These are phyloP conservation scores for Cadophora gregata DNA, from an alignment of 2,329 filamentous ascomycete genomes.

Conservation along the genomic window DNA sequence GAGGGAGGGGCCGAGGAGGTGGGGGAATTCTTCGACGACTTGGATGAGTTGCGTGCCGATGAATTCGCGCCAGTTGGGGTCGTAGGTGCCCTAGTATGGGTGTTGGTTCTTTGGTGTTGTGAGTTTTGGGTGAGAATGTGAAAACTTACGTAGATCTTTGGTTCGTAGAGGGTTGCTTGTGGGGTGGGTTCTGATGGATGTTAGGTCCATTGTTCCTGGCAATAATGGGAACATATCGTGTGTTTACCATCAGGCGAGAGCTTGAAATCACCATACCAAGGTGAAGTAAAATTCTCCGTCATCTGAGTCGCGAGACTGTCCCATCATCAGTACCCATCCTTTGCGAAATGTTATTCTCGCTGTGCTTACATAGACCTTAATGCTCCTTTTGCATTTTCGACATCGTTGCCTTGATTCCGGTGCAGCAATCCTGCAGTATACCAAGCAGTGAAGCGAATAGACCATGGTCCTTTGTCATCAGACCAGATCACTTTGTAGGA, in stretches of 20 bases:
- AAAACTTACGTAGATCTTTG: constrained; percentile 44
- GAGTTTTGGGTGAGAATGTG: too few relatives aligned
- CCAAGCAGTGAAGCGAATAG: constrained; percentile 57
- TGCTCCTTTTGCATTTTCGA: constrained; percentile 57
- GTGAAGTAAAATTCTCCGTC: constrained; percentile 47
- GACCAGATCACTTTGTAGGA: constrained; percentile 52
- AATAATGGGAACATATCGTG: not conserved
- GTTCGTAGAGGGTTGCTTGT: constrained; percentile 45
- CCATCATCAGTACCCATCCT: constrained; percentile 42
- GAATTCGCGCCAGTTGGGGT: constrained; percentile 70
- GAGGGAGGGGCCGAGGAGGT: constrained; percentile 49
- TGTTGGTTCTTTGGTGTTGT: not conserved
- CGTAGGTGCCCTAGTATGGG: constrained; percentile 57
- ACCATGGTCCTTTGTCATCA: constrained; percentile 51
- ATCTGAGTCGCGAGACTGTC: constrained; percentile 46
- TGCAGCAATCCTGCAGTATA: constrained; percentile 63
- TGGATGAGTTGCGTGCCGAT: constrained; percentile 63
- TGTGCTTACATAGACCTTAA: constrained; percentile 55
- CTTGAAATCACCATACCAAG: constrained; percentile 52
- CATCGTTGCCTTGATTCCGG: constrained; percentile 57
- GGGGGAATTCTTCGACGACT: constrained; percentile 61
- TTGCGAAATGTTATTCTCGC: too few relatives aligned
- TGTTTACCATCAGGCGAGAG: constrained; percentile 46
- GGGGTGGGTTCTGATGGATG: constrained; percentile 44
- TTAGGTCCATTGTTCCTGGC: constrained; percentile 8